Percentiles rank a stretch among this genome's conserved stretches.
phyloP scores from a whole-genome alignment of 345 rosid genomes.

The Melaleuca alternifolia region DNA sequence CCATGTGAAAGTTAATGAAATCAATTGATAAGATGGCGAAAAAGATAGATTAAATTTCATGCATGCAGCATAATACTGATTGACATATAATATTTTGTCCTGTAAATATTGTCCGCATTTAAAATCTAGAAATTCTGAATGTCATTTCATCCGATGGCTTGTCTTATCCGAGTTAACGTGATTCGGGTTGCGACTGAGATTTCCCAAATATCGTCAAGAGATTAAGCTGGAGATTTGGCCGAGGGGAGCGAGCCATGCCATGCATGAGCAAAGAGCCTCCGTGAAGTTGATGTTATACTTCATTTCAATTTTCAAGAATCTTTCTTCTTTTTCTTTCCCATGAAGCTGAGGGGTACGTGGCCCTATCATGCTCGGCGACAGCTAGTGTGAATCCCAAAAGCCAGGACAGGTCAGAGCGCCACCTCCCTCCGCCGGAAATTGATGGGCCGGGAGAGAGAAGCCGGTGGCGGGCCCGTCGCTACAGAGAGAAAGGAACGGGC shows the following conservation, averaged over 20 bases:
- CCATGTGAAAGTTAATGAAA: neutral
- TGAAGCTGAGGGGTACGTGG: neutral
- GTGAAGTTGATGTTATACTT: neutral
- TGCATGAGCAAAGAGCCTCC: too few species aligned
- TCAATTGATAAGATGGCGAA: neutral
- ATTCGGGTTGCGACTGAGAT: neutral
- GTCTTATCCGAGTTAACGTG: neutral
- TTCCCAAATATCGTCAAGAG: neutral
- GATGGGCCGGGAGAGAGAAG: neutral
- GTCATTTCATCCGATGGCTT: neutral
- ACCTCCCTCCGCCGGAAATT: neutral
- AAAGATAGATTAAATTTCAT: neutral
- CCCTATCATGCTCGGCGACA: neutral
- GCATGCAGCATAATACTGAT: neutral
- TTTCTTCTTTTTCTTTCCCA: neutral
- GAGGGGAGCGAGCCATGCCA: too few species aligned
- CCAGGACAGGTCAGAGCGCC: neutral
- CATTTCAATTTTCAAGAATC: neutral
- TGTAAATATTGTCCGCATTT: neutral
- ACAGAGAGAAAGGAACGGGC: neutral
- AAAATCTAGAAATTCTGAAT: neutral
- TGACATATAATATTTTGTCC: fast-evolving
- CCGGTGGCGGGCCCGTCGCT: too few species aligned
- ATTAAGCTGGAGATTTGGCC: too few species aligned
- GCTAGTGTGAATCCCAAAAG: neutral